Percentiles rank a stretch among this genome's conserved stretches.
These are phyloP conservation scores for Ophiocordyceps camponoti-floridani DNA, from an alignment of 2,329 filamentous ascomycete species.

Conservation along the genomic window DNA sequence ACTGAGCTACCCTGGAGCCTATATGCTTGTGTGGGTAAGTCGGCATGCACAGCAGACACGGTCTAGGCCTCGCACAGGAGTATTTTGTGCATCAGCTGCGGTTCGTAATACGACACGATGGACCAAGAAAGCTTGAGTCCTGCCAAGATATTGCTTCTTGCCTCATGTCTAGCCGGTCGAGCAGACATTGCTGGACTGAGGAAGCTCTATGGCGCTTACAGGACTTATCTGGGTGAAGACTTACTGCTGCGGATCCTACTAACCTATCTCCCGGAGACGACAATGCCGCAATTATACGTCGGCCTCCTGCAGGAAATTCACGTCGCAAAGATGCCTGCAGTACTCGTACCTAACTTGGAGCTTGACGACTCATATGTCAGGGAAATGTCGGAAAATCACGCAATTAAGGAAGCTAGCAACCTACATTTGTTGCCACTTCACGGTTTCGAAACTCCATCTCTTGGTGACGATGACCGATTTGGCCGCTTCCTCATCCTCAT, in stretches of 20 bases:
- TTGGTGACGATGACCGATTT: constrained; percentile 34
- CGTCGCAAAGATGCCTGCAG: constrained; percentile 21
- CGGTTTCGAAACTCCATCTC: constrained; percentile 26
- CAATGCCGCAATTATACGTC: constrained; percentile 44
- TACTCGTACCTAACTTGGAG: constrained; percentile 18
- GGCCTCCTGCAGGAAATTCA: constrained; percentile 41
- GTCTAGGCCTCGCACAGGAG: too few relatives aligned
- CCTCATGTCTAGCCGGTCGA: constrained; percentile 49
- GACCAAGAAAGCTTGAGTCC: constrained; percentile 25
- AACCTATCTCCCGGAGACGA: constrained; percentile 58
- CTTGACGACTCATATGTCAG: constrained; percentile 39
- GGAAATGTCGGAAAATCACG: constrained; percentile 42
- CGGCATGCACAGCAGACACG: too few relatives aligned
- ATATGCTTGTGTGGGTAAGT: too few relatives aligned
- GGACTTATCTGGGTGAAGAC: constrained; percentile 40
- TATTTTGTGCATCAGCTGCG: too few relatives aligned
- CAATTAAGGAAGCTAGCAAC: constrained; percentile 43
- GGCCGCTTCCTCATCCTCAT: constrained; percentile 50
- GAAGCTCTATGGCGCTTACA: constrained; percentile 37
- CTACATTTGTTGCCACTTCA: constrained; percentile 43
- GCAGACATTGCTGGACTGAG: constrained; percentile 46
- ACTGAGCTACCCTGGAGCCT: too few relatives aligned
- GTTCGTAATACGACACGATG: too few relatives aligned
- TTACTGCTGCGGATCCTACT: constrained; percentile 56
- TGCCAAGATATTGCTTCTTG: constrained; percentile 54